phyloP scores from a whole-genome alignment of 1,284 basidiomycete species.

The Moesziomyces aphidis region DNA sequence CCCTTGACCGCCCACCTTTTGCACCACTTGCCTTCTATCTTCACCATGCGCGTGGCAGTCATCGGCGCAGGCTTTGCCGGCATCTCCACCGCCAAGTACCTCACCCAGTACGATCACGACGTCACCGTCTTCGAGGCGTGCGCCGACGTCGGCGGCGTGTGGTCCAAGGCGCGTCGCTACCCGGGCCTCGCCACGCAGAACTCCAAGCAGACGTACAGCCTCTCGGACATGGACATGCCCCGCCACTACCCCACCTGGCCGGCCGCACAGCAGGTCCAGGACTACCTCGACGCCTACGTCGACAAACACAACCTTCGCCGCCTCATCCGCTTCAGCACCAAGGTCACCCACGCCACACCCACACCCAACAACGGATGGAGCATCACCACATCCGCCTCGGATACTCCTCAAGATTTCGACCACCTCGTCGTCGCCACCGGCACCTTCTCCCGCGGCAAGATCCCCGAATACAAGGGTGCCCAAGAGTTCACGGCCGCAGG shows the following conservation, averaged over 20 bases:
- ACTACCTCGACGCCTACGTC: slow-evolving; percentile 49
- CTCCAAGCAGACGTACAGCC: slow-evolving; percentile 58
- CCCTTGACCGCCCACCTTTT: no score
- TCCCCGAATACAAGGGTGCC: slow-evolving; percentile 50
- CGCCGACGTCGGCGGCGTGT: slow-evolving; percentile 48
- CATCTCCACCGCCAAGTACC: slow-evolving; percentile 49
- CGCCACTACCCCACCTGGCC: slow-evolving; percentile 57
- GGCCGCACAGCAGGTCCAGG: slow-evolving; percentile 54
- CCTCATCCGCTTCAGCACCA: slow-evolving; percentile 40
- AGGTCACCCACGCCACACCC: slow-evolving; percentile 33
- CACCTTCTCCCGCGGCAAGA: slow-evolving; percentile 47
- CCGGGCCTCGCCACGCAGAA: slow-evolving; percentile 59
- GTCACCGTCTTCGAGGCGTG: slow-evolving; percentile 44
- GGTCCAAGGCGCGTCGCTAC: slow-evolving; percentile 50
- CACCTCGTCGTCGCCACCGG: slow-evolving; percentile 56
- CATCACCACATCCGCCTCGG: slow-evolving; percentile 13
- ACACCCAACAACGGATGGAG: slow-evolving; percentile 16
- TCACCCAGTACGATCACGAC: slow-evolving; percentile 47
- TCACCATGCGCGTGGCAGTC: slow-evolving; percentile 41
- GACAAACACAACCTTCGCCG: slow-evolving; percentile 45
- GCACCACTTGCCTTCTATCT: no score
- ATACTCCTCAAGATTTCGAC: slow-evolving; percentile 9
- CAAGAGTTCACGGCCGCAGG: slow-evolving; percentile 45
- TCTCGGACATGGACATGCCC: slow-evolving; percentile 59
- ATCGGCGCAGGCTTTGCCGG: slow-evolving; percentile 52